Conservation (phyloP, 768 basidiomycete species). For the Sistotremastrum niveocremeum region DNA sequence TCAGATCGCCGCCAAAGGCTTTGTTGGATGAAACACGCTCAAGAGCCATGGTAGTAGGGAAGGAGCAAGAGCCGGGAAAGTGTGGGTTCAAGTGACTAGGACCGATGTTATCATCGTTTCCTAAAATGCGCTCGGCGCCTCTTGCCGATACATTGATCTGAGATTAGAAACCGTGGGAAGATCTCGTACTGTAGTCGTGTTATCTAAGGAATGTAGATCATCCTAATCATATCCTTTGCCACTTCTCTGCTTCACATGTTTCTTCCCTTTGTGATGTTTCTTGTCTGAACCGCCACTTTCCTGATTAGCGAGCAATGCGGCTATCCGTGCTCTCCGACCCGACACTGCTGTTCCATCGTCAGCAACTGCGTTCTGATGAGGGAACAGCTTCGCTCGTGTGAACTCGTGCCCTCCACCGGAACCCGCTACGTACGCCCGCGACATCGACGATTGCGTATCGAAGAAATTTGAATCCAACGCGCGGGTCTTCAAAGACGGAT, state of each 20-base stretch:
- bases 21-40: slow-evolving; percentile 66
- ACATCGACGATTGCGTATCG: slow-evolving; percentile 33
- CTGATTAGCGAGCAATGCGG: slow-evolving; percentile 25
- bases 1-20: slow-evolving; percentile 65
- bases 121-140: too few species aligned
- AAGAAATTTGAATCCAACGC: slow-evolving; percentile 80
- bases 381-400: slow-evolving; percentile 53
- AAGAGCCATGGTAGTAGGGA: slow-evolving; percentile 23
- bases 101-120: too few species aligned
- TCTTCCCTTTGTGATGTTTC: slow-evolving; percentile 76
- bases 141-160: too few species aligned
- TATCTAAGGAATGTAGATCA: not conserved
- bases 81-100: too few species aligned
- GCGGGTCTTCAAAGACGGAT: slow-evolving; percentile 40
- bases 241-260: slow-evolving; percentile 77
- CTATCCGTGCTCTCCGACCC: slow-evolving; percentile 28
- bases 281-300: slow-evolving; percentile 37
- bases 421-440: slow-evolving; percentile 54
- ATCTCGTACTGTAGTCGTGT: too few species aligned
- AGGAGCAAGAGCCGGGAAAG: too few species aligned
- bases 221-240: slow-evolving; percentile 78
- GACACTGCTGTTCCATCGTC: slow-evolving; percentile 61
- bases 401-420: slow-evolving; percentile 44
- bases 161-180: too few species aligned
- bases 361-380: slow-evolving; percentile 72